Evolutionary conservation across 208 protist genomes (phyloP), one percentile per base, ranked within the genome.

Genomic region (Crithidia bombi): DNA sequence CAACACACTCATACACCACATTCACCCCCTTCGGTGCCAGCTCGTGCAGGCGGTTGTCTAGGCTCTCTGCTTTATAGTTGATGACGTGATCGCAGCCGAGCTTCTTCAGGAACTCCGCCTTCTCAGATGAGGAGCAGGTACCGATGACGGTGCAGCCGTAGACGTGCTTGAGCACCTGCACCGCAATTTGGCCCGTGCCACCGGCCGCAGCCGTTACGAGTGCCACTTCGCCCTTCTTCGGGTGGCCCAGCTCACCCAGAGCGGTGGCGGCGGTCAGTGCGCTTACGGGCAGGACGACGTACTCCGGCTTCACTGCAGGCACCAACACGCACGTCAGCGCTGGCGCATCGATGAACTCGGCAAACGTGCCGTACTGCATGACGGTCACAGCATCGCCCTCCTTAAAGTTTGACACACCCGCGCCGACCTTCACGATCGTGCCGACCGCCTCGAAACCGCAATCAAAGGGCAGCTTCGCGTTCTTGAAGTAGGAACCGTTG

Each of bases 131-230:
- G 50, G 82, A 89, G 73, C 90, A 96, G 26, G 93, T 95, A 59
- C 94, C 94, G 59, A 96, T 93, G 15, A 97, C 94, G 23, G 71
- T 72, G 78, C 83, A 93, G 15, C 81, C 82, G 65, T 93, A 93
- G 30, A 91, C 51, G 38, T 85, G 75, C 79, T 95, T 94, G n/a
- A 93, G 83, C 30, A 96, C 74, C 75, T 98, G 94, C 54, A 96
- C 91, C 26, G 90, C 89, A 46, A 94, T 87, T 30, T 89, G 85
- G 12, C 94, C 94, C 19, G 91, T 95, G 30, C 89, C 94, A 50
- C 94, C 94, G 3, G 87, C 87, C 0, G 94, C 94, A 0, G 93
- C 91, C 17, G 86, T 95, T 26, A 95, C 90, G 32, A 96, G 75
- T 43, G 90, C 87, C 2, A 92, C 43, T 35, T 90, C 79, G 54